Evolutionary conservation across 352 stramenopile genomes (phyloP), one percentile per base, ranked within the genome.

Genomic region (Phytopythium vexans): DNA sequence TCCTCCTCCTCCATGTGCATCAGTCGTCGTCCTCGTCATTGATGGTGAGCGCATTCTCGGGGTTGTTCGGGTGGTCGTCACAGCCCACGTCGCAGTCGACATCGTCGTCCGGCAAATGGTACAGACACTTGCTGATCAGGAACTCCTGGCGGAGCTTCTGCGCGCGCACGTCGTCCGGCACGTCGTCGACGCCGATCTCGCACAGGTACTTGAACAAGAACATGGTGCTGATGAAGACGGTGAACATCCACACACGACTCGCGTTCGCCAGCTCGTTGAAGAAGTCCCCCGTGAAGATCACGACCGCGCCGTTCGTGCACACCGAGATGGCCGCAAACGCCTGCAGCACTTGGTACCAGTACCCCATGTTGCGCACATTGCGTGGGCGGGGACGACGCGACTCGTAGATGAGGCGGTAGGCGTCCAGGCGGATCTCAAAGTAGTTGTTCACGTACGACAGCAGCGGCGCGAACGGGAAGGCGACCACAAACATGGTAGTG

Each of bases 391-490:
- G 82, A 34, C 90, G 83, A 7, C 85, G 82, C 52, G 72, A 87
- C 62, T 95, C 79, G 16, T 81, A 81, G 52, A 92, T 60, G 12
- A 97, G 66, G 35, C 93, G 92, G 49, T 89, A 91, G 0, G 85
- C 88, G 45, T 97, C 88, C 15, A 95, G 71, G 49, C 93, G 85
- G 56, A 97, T 94, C 66, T 98, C 92, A 52, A 98, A 84, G 56
- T 93, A 87, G 66, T 97, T 97, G 55, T 96, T 96, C 47, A 96
- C 58, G 56, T 95, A 93, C 46, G 91, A 94, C 16, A 97, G 77
- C 44, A 98, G 51, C 41, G 91, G 85, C 39, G 93, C 93, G 55
- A 98, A 80, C 3, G 94, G 94, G 66, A 97, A 98, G 32, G 92
- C 92, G 12, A 90, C 85, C 1, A 95, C 92, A 84, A 95, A 95